phyloP scores from a whole-genome alignment of 2,329 filamentous ascomycete species.

The Cladophialophora carrionii region DNA sequence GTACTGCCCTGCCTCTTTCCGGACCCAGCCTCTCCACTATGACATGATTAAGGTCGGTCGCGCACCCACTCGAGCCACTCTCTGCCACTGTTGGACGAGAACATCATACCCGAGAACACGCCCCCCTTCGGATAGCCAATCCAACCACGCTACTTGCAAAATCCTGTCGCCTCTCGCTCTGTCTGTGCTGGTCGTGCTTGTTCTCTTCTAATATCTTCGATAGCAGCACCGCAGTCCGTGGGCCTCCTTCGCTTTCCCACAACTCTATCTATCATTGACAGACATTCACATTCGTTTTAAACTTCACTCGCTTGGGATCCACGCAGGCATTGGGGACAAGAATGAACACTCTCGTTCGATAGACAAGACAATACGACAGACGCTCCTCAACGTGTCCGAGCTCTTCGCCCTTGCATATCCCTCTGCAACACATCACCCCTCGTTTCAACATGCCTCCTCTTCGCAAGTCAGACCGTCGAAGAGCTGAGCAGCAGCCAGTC shows the following conservation, averaged over 20 bases:
- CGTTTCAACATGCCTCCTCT: conserved; percentile 35
- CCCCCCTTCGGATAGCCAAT: conserved; percentile 8
- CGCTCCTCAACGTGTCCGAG: conserved; percentile 9
- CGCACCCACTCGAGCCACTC: conserved; percentile 2
- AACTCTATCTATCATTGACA: background rate
- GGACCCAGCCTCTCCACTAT: conserved; percentile 17
- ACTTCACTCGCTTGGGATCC: background rate
- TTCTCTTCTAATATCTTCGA: background rate
- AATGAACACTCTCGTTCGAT: conserved; percentile 12
- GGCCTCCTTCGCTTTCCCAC: background rate
- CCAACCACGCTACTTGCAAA: conserved; percentile 5
- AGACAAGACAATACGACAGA: conserved; percentile 10
- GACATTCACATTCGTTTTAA: conserved; percentile 1
- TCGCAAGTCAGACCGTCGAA: conserved; percentile 32
- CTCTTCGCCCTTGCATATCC: conserved; percentile 19
- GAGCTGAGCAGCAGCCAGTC: conserved; percentile 18
- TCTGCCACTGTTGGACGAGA: background rate
- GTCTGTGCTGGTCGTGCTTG: conserved; percentile 4
- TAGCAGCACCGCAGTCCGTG: background rate
- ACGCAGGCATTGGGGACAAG: background rate
- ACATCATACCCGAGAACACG: conserved; percentile 5
- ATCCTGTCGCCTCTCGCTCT: conserved; percentile 22
- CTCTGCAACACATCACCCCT: conserved; percentile 4
- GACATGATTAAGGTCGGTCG: conserved; percentile 21
- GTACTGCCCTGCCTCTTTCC: background rate